Evolutionary conservation across 306 rosid species (phyloP).

Genomic region (Pterocarpus santalinus): DNA sequence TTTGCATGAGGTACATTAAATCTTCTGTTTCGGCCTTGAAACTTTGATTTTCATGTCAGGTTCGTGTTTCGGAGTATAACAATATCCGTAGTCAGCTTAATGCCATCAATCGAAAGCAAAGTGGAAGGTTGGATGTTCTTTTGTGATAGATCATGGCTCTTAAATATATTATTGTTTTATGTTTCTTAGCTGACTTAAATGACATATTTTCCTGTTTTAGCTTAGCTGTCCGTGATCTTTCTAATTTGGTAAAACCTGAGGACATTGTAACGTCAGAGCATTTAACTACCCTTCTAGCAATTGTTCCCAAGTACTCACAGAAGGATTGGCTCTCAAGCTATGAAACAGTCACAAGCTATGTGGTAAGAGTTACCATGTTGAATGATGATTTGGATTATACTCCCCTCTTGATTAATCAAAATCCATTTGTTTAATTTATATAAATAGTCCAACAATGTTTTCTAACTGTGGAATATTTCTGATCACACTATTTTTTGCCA

Average conservation of each 20-base stretch:
- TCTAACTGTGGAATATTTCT: conserved; percentile 39
- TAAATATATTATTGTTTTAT: conserved; percentile 17
- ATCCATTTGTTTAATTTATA: conserved; percentile 21
- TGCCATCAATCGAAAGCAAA: conserved; percentile 91
- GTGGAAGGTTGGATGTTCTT: conserved; percentile 70
- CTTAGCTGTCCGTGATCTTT: conserved; percentile 95
- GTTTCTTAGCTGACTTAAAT: conserved; percentile 41
- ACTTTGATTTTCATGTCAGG: conserved; percentile 56
- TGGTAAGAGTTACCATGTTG: conserved; percentile 57
- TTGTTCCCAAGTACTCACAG: conserved; percentile 91
- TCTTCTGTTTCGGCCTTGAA: conserved; percentile 25
- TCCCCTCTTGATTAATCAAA: background rate
- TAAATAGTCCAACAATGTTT: conserved; percentile 31
- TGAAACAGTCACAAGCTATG: conserved; percentile 86
- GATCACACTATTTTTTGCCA: background rate
- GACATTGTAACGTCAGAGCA: conserved; percentile 84
- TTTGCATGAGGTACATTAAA: conserved; percentile 8
- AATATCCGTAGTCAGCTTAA: conserved; percentile 88
- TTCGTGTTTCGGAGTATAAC: conserved; percentile 85
- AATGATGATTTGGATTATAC: too few relatives aligned
- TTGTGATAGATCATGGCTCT: background rate
- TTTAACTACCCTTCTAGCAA: conserved; percentile 84
- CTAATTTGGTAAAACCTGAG: conserved; percentile 89
- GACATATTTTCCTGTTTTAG: conserved; percentile 50
- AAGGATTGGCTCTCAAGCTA: conserved; percentile 95